These are phyloP conservation scores for Ustilago trichophora DNA, from an alignment of 1,284 basidiomycete species.

Conservation along the genomic window DNA sequence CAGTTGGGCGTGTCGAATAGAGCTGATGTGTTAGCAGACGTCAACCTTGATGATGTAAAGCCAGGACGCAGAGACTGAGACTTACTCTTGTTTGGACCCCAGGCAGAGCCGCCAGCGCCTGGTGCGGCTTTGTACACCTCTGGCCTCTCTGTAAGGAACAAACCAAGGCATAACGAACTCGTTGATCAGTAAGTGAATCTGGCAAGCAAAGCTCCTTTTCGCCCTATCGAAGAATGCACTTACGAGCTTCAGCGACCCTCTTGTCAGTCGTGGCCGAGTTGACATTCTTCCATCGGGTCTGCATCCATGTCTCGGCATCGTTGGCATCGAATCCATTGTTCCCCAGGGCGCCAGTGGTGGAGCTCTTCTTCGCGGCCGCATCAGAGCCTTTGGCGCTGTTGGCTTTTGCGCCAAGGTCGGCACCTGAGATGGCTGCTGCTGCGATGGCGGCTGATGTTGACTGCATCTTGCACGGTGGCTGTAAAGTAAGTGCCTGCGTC, in stretches of 20 bases:
- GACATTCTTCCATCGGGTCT: conserved; percentile 32
- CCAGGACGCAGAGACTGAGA: too few relatives aligned
- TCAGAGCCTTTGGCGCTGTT: conserved; percentile 34
- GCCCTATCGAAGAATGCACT: conserved; percentile 3
- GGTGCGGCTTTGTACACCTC: conserved; percentile 43
- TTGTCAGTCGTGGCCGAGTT: conserved; percentile 17
- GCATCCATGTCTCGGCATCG: conserved; percentile 39
- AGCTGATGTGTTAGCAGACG: too few relatives aligned
- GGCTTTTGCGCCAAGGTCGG: conserved; percentile 33
- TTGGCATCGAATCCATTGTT: conserved; percentile 30
- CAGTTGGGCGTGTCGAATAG: too few relatives aligned
- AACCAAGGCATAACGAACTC: neutral
- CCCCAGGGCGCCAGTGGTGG: conserved; percentile 1
- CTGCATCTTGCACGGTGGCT: conserved; percentile 17
- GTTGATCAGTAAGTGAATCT: neutral
- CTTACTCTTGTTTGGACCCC: conserved; percentile 50
- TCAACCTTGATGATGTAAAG: too few relatives aligned
- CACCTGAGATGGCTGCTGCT: conserved; percentile 33
- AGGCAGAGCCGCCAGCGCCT: conserved; percentile 31
- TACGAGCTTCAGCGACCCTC: conserved; percentile 21
- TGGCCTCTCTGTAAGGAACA: conserved; percentile 20
- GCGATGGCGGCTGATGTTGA: conserved; percentile 42
- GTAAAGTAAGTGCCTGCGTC: neutral
- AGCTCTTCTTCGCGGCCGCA: conserved; percentile 15
- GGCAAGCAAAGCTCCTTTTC: too few relatives aligned